Base-by-base conservation (phyloP, 2,329 filamentous ascomycete genomes). In the Leptographium wingfieldii region DNA sequence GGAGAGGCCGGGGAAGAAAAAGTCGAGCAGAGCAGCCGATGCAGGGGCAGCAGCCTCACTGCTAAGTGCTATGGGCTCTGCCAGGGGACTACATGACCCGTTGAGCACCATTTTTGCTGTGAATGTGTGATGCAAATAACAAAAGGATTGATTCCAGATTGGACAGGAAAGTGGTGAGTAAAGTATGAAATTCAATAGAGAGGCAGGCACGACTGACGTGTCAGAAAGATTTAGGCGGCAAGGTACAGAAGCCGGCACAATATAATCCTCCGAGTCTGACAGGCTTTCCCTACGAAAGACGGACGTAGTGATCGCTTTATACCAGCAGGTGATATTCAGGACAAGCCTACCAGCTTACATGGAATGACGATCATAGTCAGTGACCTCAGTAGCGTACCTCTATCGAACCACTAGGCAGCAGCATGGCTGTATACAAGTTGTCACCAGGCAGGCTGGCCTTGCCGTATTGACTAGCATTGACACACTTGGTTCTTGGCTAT, bases 1-100 rank as follows among this genome's bases (percentile, higher is more conserved):
- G 9, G 81, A 81, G 69, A 86, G 85, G 22, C 85, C 84, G 0
- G 85, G 85, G 65, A 88, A 80, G 68, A 88, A 77, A 63, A 78
- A 77, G 67, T 88, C 84, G 38, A 88, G 73, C 16, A 83, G 69
- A 58, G 69, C 75, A 59, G 25, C 55, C 5, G 58, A 48, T 2
- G 57, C 35, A 11, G 59, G 60, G 11, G 54, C 14, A 5, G 60
- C 55, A 10, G 59, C 49, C 22, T 57, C 53, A 16, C 29, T 55
- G n/a, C 56, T 38, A 31, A 58, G 59, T 5, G 56, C 56, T 16
- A 19, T 46, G 40, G 59, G 38, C 49, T 27, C 6, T 2, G 40
- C 57, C 27, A 27, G 51, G 2, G 56, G 56, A 16, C 35, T 40
- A 38, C 40, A 59, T 2, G 56, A 57, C 25, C 54, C 31, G n/a